Evolutionary conservation across 352 stramenopile species (phyloP).

Genomic region (Phytophthora cryptogea): DNA sequence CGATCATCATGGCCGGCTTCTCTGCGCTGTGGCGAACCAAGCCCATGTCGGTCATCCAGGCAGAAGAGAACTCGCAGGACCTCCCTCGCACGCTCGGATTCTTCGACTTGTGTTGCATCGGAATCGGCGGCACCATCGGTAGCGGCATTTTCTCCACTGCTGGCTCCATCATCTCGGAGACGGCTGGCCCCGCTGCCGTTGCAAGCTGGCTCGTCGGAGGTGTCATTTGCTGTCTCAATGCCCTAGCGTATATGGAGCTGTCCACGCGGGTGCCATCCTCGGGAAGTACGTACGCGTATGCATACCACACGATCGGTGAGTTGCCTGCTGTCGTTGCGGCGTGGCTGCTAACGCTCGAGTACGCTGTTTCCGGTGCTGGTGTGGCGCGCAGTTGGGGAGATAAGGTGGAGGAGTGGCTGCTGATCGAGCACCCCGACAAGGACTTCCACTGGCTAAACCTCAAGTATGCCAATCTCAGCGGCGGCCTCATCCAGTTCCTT

Average conservation of each 20-base stretch:
- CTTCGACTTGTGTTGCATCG: constrained; percentile 85
- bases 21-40: constrained; percentile 53
- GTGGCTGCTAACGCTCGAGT: constrained; percentile 90
- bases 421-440: constrained; percentile 44
- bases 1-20: constrained; percentile 24
- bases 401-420: constrained; percentile 82
- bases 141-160: constrained; percentile 86
- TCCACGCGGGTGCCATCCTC: constrained; percentile 80
- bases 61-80: constrained; percentile 56
- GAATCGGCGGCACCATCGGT: constrained; percentile 90
- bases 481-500: constrained; percentile 61
- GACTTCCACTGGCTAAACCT: constrained; percentile 58
- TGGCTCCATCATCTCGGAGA: constrained; percentile 66
- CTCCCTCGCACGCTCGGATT: constrained; percentile 55
- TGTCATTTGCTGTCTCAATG: constrained; percentile 71
- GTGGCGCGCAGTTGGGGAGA: constrained; percentile 92
- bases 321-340: constrained; percentile 86
- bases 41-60: constrained; percentile 57
- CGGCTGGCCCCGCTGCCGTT: constrained; percentile 71
- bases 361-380: constrained; percentile 86
- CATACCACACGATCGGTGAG: constrained; percentile 91
- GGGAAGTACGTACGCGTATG: constrained; percentile 91
- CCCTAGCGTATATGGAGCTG: constrained; percentile 88
- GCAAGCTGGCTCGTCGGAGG: constrained; percentile 79
- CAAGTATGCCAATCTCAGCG: constrained; percentile 52